Base-by-base conservation (phyloP, 768 basidiomycete genomes). In the Boletus tomentosulus region DNA sequence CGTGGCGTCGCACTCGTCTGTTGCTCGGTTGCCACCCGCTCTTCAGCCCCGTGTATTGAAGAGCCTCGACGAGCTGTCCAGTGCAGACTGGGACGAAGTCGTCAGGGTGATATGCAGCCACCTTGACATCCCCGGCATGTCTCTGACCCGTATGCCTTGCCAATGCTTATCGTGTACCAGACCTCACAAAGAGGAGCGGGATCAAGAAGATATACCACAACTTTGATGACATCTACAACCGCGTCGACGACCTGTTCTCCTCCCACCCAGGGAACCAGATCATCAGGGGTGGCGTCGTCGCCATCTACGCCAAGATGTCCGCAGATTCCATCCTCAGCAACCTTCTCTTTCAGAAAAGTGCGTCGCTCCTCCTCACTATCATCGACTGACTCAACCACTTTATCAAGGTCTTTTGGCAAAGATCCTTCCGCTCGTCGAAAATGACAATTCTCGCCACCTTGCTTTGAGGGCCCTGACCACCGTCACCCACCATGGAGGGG, bases 401-500 rank as follows among this genome's bases (percentile, higher is more conserved):
- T n/a, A n/a, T n/a, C n/a, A n/a, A n/a, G n/a, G n/a, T n/a, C n/a
- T n/a, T n/a, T n/a, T n/a, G n/a, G 62, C 73, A n/a, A 82, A 80
- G 60, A 72, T 87, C 7, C 66, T 83, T 3, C 81, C 84, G 1
- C 70, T 86, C 12, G 58, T 86, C 12, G 71, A 81, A 31, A 62
- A 72, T 6, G 74, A 77, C 6, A 69, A 65, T 4, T 81, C 78
- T 3, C 76, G 81, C 1, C 74, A 78, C 57, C 65, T 84, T 46
- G 82, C 81, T 8, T 70, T 87, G 10, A 78, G 78, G 28, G 76
- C 82, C 0, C 67, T 87, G 22, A 76, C 75, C 0, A 82, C 78
- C 24, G 74, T 86, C 11, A 86, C 85, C 0, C 84, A 83, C 54
- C 83, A 85, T 45, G 83, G 83, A 4, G 83, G 83, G 6, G 54